Conservation (phyloP, 306 rosid species). For the Cicer cuneatum region DNA sequence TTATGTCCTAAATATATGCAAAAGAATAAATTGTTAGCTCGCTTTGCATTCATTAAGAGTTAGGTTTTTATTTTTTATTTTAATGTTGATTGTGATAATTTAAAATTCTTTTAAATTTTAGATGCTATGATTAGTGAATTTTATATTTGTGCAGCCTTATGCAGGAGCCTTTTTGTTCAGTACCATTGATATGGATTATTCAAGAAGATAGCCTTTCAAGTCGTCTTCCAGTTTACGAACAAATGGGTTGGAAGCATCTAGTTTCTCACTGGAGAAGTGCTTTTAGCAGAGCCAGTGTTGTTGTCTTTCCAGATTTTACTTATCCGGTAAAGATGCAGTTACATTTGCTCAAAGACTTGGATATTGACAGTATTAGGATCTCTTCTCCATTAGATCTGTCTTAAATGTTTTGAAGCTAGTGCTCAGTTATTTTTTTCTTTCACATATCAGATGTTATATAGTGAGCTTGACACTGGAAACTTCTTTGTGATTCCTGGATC, state of each 20-base stretch:
- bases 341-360: neutral
- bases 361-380: constrained; percentile 25
- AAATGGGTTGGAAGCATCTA: constrained; percentile 76
- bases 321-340: constrained; percentile 69
- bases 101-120: constrained; percentile 40
- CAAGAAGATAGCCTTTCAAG: constrained; percentile 87
- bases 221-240: constrained; percentile 74
- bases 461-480: constrained; percentile 89
- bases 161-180: constrained; percentile 98
- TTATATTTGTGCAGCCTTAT: constrained; percentile 96
- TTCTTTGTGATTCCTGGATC: constrained; percentile 96
- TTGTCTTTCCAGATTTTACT: constrained; percentile 93
- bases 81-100: neutral
- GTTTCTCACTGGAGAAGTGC: constrained; percentile 83
- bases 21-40: neutral
- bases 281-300: constrained; percentile 77
- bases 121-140: constrained; percentile 71
- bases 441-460: constrained; percentile 82
- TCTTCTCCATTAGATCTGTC: constrained; percentile 42
- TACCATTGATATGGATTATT: constrained; percentile 94
- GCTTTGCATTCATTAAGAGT: neutral
- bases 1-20: neutral
- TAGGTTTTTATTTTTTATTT: neutral
- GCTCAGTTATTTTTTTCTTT: constrained; percentile 49
- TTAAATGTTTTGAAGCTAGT: constrained; percentile 42